These are phyloP conservation scores for Pisolithus marmoratus DNA, from an alignment of 768 basidiomycete genomes.

Conservation along the genomic window DNA sequence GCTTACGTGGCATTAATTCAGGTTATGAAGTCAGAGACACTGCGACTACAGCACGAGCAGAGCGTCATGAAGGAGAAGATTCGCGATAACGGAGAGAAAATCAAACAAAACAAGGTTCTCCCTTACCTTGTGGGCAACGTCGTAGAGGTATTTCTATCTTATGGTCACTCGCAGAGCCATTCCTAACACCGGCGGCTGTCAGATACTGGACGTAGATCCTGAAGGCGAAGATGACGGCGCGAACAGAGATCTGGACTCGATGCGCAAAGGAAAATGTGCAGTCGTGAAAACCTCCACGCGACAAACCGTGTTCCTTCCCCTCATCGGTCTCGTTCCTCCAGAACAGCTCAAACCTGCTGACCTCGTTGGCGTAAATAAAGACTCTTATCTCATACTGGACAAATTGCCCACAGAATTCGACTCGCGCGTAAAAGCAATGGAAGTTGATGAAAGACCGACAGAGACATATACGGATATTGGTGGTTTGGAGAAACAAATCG, in stretches of 20 bases:
- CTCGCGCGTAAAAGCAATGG: slow-evolving; percentile 98
- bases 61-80: slow-evolving; percentile 98
- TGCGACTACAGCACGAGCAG: slow-evolving; percentile 90
- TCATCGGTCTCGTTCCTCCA: slow-evolving; percentile 94
- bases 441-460: slow-evolving; percentile 96
- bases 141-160: slow-evolving; percentile 71
- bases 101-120: slow-evolving; percentile 98
- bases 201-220: slow-evolving; percentile 94
- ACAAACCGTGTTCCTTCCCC: slow-evolving; percentile 96
- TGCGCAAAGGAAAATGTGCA: slow-evolving; percentile 95
- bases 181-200: slow-evolving; percentile 4
- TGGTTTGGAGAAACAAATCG: slow-evolving; percentile 98
- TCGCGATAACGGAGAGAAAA: slow-evolving; percentile 95
- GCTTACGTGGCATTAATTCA: slow-evolving; percentile 26
- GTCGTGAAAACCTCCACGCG: slow-evolving; percentile 99
- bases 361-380: slow-evolving; percentile 98
- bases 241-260: slow-evolving; percentile 92
- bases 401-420: slow-evolving; percentile 96
- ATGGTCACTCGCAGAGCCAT: background rate
- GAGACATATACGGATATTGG: slow-evolving; percentile 98
- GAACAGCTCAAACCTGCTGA: slow-evolving; percentile 87
- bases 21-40: slow-evolving; percentile 96
- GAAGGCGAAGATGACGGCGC: slow-evolving; percentile 93
- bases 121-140: slow-evolving; percentile 98
- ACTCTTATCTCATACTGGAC: slow-evolving; percentile 95